Evolutionary conservation across 1,284 basidiomycete species (phyloP), one percentile per base, ranked within the genome.

Genomic region (Phenoliferia sp.): DNA sequence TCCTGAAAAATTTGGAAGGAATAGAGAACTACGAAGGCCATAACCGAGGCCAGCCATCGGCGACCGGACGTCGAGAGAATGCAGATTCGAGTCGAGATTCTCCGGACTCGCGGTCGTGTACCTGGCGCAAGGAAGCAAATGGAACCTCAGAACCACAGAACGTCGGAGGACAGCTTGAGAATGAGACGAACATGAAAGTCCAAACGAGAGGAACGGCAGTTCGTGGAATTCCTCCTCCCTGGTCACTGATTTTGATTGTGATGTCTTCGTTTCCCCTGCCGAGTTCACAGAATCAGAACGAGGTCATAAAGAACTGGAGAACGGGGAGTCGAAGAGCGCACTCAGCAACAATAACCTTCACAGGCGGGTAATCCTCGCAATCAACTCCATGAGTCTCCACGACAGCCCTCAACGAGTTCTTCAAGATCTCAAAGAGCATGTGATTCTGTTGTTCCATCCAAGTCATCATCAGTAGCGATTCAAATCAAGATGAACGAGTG

Each of bases 391-490:
- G 92, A 2, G 92, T 87, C 80, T 99, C 96, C 19, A 99, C 95
- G 44, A 97, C 92, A 5, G 96, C 95, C 60, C 95, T 89, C 9
- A 99, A 85, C 29, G 94, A 97, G 83, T 99, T 99, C 80, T 99
- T 99, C 71, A 99, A 85, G n/a, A 99, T 85, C 80, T 99, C 96
- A 78, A 99, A 99, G 74, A 90, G 87, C 81, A 99, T 98, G 80
- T 99, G 95, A 1, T 92, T 83, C 69, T 78, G 62, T 99, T 96
- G 1, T 92, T 83, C 69, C 78, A 60, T 29, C 26, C 17, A 22
- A 50, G n/a, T 5, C 12, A 26, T 22, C 39, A 50, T 48, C 4
- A 60, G 48, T 17, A 33, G 32, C 31, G 28, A 12, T 9, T 33
- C 39, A 35, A 59, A 3, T 31, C 29, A 26, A 15, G 19, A 59